Base-by-base conservation (phyloP, 805 yeast genomes). In the Yarrowia yakushimensis region DNA sequence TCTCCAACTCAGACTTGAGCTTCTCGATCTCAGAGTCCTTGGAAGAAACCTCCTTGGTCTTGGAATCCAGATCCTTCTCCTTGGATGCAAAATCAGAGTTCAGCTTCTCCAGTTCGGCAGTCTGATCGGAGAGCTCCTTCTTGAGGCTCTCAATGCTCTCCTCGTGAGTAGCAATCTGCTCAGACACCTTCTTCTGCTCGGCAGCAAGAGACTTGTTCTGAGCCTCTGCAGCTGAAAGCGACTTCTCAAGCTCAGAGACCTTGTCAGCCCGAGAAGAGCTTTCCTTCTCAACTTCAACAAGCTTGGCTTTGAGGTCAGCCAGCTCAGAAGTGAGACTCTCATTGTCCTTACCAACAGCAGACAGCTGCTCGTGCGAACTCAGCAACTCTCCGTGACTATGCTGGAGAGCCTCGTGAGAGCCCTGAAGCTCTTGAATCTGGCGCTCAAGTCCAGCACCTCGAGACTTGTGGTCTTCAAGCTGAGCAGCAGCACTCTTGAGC, bases 21-120 rank as follows among this genome's bases (percentile, higher is more conserved):
- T 71, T 76, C 64, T 83, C 86, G 15, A 83, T 67, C 9, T 65
- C 67, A 15, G 75, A 72, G 9, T 82, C 76, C 66, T 78, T 80
- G 30, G 77, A 79, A 11, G 52, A n/a, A 4, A 61, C 22, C 22
- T 30, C 62, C 33, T 61, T 30, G 20, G 37, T 23, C 63, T 36
- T 61, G 25, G 42, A 12, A 15, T 41, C n/a, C 37, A 62, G 12
- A 2, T 39, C 63, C 36, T 57, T 36, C 23, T 30, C 59, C 43
- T 22, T 36, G 28, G 27, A 8, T 2, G 36, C 46, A 15, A 43
- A 31, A 25, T 25, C 25, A 12, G 33, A 9, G 39, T 50, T 37
- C 34, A 43, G 22, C 33, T 22, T 37, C 15, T 30, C 36, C 9
- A 55, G 20, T 22, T 39, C 61, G 1, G 37, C 12, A 17, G 23